These are phyloP conservation scores for Clathrospora elynae DNA, from an alignment of 2,329 filamentous ascomycete species.

Conservation along the genomic window DNA sequence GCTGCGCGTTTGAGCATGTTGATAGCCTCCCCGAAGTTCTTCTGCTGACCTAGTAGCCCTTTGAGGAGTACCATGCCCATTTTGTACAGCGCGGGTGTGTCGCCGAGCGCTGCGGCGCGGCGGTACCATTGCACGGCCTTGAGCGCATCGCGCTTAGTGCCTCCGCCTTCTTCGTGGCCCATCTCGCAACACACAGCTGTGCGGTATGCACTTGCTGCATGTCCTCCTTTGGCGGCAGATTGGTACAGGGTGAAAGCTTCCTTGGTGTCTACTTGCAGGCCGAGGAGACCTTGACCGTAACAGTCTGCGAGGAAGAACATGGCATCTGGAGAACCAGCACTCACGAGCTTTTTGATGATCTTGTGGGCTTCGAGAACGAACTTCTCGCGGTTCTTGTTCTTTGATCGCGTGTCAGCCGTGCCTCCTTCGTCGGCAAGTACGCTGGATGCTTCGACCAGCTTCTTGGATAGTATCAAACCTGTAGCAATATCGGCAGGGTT, in stretches of 20 bases:
- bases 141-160: conserved; percentile 84
- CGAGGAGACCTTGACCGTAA: conserved; percentile 79
- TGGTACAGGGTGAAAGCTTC: conserved; percentile 95
- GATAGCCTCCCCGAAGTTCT: conserved; percentile 82
- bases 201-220: conserved; percentile 85
- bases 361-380: conserved; percentile 88
- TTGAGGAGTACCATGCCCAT: conserved; percentile 95
- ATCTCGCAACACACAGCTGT: conserved; percentile 98
- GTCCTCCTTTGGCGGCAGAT: conserved; percentile 86
- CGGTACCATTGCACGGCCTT: conserved; percentile 99
- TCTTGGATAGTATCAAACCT: conserved; percentile 77
- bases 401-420: conserved; percentile 68
- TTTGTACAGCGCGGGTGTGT: conserved; percentile 97
- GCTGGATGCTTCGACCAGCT: conserved; percentile 81
- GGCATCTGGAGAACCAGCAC: conserved; percentile 75
- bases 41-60: conserved; percentile 84
- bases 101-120: conserved; percentile 84
- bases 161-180: conserved; percentile 90
- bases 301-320: conserved; percentile 95
- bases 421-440: conserved; percentile 78
- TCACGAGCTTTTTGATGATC: conserved; percentile 84
- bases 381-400: conserved; percentile 72
- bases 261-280: conserved; percentile 80
- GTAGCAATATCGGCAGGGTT: conserved; percentile 74
- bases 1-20: conserved; percentile 93